Base-by-base conservation (phyloP, 768 basidiomycete genomes). In the Mrakia blollopis region DNA sequence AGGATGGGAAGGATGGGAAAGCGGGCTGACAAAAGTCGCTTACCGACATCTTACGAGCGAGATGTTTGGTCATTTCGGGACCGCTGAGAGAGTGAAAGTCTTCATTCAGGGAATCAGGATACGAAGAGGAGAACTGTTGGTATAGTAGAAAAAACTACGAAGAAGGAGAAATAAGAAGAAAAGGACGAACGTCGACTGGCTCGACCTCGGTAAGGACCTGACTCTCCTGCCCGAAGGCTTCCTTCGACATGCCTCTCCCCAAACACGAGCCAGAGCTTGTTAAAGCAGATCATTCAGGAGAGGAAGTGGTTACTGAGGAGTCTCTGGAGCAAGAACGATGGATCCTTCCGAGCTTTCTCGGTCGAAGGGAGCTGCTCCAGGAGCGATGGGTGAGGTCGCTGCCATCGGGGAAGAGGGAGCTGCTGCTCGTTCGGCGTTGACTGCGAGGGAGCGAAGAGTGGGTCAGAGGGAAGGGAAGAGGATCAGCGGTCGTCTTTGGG, bases 381-480 rank as follows among this genome's bases (percentile, higher is more conserved):
- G 69, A 41, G 72, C 57, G 44, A 44, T 4, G 5, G 73, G 60
- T 7, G 73, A 68, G 13, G 57, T 37, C 18, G 41, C 73, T 10
- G 61, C 47, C 73, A 74, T 74, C 18, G 73, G 73, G 3, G 73
- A 74, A 4, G 73, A 74, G 25, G 73, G 62, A 7, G 60, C 50
- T 16, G 62, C 73, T 21, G 35, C 60, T 32, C 73, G 61, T 67
- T 74, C 73, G 52, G 73, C 73, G 62, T 63, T 74, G 50, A 74
- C 73, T 74, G 52, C 2, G 11, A 44, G 62, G 1, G 18, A 60
- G 72, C 30, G n/a, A 74, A 2, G 47, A 50, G 18, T 0, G 4
- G 39, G 4, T 6, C 0, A 32, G 16, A 25, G 63, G 14, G 50
- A 14, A 65, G 30, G 47, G 23, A 30, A 37, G 28, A 30, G 37